These are phyloP conservation scores for Alternaria brassicicola DNA, from an alignment of 2,329 filamentous ascomycete genomes.

Conservation along the genomic window DNA sequence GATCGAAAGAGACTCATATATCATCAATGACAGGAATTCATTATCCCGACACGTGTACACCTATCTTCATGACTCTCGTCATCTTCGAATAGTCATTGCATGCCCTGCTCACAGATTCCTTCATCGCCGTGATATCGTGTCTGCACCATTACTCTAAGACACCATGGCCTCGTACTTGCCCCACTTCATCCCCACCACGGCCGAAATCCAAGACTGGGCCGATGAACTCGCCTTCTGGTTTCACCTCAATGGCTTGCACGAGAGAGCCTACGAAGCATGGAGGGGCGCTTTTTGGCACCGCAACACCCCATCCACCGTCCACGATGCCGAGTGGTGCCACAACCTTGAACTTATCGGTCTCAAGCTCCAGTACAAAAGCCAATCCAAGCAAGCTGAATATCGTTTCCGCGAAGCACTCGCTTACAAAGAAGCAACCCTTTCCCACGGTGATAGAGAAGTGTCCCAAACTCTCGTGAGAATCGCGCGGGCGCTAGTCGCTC, in stretches of 20 bases:
- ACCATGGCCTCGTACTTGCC: background rate
- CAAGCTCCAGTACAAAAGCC: background rate
- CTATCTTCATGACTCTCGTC: background rate
- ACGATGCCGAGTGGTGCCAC: background rate
- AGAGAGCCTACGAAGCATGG: background rate
- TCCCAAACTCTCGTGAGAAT: background rate
- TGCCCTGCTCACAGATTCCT: background rate
- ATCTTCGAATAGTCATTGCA: background rate
- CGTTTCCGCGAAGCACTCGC: background rate
- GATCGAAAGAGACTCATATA: background rate
- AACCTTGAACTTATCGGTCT: background rate
- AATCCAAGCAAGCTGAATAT: background rate
- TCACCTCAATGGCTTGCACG: background rate
- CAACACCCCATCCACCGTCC: background rate
- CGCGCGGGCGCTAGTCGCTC: background rate
- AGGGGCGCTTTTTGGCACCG: background rate
- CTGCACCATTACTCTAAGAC: background rate
- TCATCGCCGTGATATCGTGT: background rate
- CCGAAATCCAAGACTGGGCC: background rate
- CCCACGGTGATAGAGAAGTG: background rate
- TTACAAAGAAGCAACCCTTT: background rate
- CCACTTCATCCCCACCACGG: too few species aligned
- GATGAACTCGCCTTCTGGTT: background rate
- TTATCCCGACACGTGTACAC: background rate
- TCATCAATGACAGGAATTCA: background rate